phyloP scores from a whole-genome alignment of 208 protist species.

The Naegleria fowleri region DNA sequence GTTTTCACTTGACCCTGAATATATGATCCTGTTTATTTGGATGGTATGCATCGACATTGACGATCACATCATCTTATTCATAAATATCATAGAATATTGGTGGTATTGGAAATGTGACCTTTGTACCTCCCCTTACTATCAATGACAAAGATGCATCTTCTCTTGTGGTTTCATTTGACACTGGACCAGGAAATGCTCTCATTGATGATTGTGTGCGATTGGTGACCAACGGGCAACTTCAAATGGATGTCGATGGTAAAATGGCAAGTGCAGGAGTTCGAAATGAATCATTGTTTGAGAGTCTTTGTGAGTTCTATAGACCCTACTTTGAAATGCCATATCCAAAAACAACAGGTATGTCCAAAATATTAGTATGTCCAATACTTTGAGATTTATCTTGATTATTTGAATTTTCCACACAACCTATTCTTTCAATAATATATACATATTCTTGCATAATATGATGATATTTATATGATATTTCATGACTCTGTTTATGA shows the following conservation, averaged over 20 bases:
- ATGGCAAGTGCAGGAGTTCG: not conserved
- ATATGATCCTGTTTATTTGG: too few relatives aligned
- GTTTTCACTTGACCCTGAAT: too few relatives aligned
- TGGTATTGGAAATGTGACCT: constrained; percentile 2
- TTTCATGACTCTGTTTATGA: too few relatives aligned
- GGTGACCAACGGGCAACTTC: not conserved
- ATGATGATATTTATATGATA: too few relatives aligned
- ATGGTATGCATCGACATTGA: too few relatives aligned
- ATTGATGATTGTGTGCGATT: not conserved
- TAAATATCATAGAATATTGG: constrained; percentile 20
- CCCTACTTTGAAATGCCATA: not conserved
- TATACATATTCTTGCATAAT: too few relatives aligned
- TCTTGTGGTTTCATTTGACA: not conserved
- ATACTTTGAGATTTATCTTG: too few relatives aligned
- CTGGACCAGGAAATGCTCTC: not conserved
- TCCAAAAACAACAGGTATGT: not conserved
- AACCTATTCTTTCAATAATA: too few relatives aligned
- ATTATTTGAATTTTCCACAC: too few relatives aligned
- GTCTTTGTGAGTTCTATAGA: not conserved
- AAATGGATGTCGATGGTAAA: not conserved
- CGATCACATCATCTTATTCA: too few relatives aligned
- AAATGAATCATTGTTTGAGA: not conserved
- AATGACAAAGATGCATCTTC: not conserved
- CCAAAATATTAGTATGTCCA: too few relatives aligned
- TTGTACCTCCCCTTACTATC: not conserved